Evolutionary conservation across 257 asterid genomes (phyloP), one percentile per base, ranked within the genome.

Genomic region (Solanum dulcamara): DNA sequence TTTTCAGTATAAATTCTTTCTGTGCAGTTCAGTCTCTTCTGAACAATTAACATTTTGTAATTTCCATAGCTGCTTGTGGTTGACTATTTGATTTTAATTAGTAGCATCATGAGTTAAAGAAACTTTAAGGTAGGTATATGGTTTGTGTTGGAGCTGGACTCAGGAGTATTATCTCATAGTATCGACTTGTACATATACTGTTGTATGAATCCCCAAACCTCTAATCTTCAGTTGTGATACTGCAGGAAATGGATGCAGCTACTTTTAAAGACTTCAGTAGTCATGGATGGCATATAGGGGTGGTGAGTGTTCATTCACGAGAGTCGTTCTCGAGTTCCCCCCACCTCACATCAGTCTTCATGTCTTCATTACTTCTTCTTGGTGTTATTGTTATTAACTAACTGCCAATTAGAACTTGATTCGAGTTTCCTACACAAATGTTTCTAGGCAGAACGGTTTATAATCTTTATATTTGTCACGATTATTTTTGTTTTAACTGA

Each of bases 231-330:
- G 30, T 59, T 48, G 70, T 74, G 40, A 55, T 60, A 46, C 68
- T 88, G 87, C 92, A 96, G 99, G 97, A 94, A 90, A 91, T 96
- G 97, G 97, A 94, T 92, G 97, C 97, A 13, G 90, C 92, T 85
- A 91, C 91, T 9, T 96, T 93, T 84, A 92, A 86, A 60, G 97
- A 90, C 50, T 92, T 96, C 30, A 90, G 89, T 71, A 89, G 91
- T 75, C 96, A 89, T 26, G 95, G 92, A 64, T 94, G 98, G 99
- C 97, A 94, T 81, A 96, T 96, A 83, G 99, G 97, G 2, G 93
- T 96, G 95, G 98, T 94, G 89, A 91, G 94, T 85, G 33, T 68
- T 75, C 46, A 12, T 42, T 24, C 48, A 12, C 7, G 12, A 26
- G 44, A 48, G 14, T 48, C 28, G 83, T 79, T 79, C 83, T 48